phyloP scores from a whole-genome alignment of 2,329 filamentous ascomycete species.

The Fusarium mangiferae region DNA sequence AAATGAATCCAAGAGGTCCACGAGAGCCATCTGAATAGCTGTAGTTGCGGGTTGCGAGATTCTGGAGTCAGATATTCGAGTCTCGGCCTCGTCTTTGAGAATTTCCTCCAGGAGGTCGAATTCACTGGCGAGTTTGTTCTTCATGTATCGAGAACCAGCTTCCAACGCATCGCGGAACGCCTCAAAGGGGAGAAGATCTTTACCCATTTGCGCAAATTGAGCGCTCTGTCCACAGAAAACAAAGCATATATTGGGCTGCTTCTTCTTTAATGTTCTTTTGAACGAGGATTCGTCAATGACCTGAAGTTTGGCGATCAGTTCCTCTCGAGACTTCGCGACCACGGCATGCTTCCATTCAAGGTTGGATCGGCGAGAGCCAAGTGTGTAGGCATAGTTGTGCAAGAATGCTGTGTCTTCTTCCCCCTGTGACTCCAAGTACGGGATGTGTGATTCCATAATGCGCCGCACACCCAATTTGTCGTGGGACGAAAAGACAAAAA shows the following conservation, averaged over 20 bases:
- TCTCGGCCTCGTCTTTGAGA: slow-evolving; percentile 37
- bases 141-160: slow-evolving; percentile 47
- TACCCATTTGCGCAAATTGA: slow-evolving; percentile 57
- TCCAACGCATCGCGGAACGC: slow-evolving; percentile 55
- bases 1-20: slow-evolving; percentile 52
- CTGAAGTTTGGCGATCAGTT: slow-evolving; percentile 48
- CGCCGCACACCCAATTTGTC: slow-evolving; percentile 54
- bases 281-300: slow-evolving; percentile 26
- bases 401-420: slow-evolving; percentile 39
- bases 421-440: slow-evolving; percentile 43
- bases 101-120: slow-evolving; percentile 53
- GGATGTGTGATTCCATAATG: slow-evolving; percentile 49
- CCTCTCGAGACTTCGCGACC: slow-evolving; percentile 48
- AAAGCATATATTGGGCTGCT: slow-evolving; percentile 51
- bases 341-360: slow-evolving; percentile 56
- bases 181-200: slow-evolving; percentile 53
- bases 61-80: slow-evolving; percentile 48
- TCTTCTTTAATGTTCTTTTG: slow-evolving; percentile 41
- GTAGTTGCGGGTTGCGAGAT: slow-evolving; percentile 56
- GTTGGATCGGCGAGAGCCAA: slow-evolving; percentile 56
- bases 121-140: slow-evolving; percentile 42
- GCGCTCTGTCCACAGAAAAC: slow-evolving; percentile 58
- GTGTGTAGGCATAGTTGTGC: slow-evolving; percentile 58
- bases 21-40: slow-evolving; percentile 54
- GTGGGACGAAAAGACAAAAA: slow-evolving; percentile 58